Base-by-base conservation (phyloP, 2,329 filamentous ascomycete genomes). In the Penicillium vulpinum region DNA sequence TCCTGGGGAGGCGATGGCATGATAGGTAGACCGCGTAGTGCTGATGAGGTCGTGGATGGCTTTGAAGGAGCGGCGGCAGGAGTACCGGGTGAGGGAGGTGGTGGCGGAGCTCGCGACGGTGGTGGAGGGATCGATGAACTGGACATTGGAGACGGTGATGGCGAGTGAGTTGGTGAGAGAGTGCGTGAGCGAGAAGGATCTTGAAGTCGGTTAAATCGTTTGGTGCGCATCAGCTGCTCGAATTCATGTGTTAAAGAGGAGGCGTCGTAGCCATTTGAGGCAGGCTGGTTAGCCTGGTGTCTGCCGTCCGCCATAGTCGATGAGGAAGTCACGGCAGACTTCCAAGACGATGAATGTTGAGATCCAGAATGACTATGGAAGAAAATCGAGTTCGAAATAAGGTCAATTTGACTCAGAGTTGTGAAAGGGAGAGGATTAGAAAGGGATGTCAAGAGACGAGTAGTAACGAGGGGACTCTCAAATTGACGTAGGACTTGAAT, bases 221-320 rank as follows among this genome's bases (percentile, higher is more conserved):
- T 92, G 56, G 90, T 91, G 73, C 90, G 88, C 70, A 97, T 82
- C 59, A 96, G 80, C 62, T 92, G 88, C 73, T 96, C 91, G 74
- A 97, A 97, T 70, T 91, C 89, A 67, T 88, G 80, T 50, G 90
- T 88, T 67, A 97, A 80, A 58, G 92, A 90, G 67, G 85, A 83
- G 26, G 92, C 91, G 86, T 92, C 89, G 70, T 88, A 88, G 67
- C 85, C 70, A 44, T 58, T 65, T 51, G 65, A 66, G 63, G 62
- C 65, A 63, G 67, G 70, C 52, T 69, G 68, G 57, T 63, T 59
- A 33, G 62, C 46, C 57, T 53, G 57, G 55, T 71, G 68, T 68
- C 64, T 70, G 62, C 70, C 68, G 69, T 73, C 72, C 66, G 71
- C 73, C 73, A 73, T 76, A 68, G 67, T 72, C 63, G 63, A 63